Evolutionary conservation across 495 filamentous ascomycete species (phyloP).

Genomic region (Diplogelasinospora grovesii): DNA sequence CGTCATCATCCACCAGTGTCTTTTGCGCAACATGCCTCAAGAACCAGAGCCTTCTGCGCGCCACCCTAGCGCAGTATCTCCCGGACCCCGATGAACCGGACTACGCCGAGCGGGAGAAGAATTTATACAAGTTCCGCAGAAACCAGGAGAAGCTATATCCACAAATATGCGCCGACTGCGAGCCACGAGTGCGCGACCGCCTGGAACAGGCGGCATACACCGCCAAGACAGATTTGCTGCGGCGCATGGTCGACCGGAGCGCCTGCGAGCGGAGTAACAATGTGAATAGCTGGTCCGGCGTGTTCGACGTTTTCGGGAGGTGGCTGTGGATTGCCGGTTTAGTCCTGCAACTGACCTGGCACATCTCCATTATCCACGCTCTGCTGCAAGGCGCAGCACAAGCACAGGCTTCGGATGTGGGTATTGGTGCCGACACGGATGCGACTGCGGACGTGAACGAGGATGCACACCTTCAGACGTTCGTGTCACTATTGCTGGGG

Average conservation of each 20-base stretch:
- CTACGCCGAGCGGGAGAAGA: constrained; percentile 41
- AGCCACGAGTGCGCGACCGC: constrained; percentile 55
- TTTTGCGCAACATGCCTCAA: constrained; percentile 76
- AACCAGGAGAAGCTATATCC: constrained; percentile 72
- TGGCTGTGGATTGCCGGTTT: constrained; percentile 49
- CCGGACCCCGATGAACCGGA: constrained; percentile 61
- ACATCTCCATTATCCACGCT: constrained; percentile 34
- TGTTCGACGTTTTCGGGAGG: constrained; percentile 39
- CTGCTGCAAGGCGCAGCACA: constrained; percentile 24
- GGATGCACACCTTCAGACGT: constrained; percentile 8
- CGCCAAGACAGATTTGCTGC: constrained; percentile 70
- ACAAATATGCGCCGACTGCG: constrained; percentile 73
- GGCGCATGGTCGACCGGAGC: constrained; percentile 60
- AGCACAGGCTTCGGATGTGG: constrained; percentile 2
- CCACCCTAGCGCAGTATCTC: constrained; percentile 60
- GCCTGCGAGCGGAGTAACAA: constrained; percentile 40
- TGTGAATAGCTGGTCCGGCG: constrained; percentile 44
- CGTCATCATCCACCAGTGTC: constrained; percentile 29
- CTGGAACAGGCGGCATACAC: constrained; percentile 65
- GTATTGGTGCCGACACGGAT: constrained; percentile 9
- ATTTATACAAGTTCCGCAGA: constrained; percentile 53
- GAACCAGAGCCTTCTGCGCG: constrained; percentile 72
- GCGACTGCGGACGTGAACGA: not conserved
- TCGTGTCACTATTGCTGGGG: constrained; percentile 4
- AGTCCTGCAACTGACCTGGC: constrained; percentile 46